Evolutionary conservation across 805 yeast genomes (phyloP), one percentile per base, ranked within the genome.

Genomic region (Grigorovia yakushimaensis): DNA sequence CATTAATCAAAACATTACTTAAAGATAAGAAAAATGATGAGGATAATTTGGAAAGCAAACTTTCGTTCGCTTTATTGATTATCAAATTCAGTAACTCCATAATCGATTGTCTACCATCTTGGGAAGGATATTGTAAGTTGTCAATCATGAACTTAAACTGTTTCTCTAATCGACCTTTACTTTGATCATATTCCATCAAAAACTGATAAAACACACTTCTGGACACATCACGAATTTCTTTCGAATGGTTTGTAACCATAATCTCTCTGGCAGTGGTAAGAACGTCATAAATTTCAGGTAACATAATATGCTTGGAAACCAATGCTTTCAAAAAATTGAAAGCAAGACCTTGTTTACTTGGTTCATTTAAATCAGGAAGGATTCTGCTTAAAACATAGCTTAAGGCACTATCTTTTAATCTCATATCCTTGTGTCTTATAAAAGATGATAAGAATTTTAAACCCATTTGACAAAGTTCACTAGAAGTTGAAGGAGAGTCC

Each of bases 121-220:
- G 84, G 3, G 95, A 81, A 4, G 94, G 89, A 61, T 93, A 93
- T 21, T 80, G 74, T 52, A 93, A 69, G 62, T 93, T 93, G 47
- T 78, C 78, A 8, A 89, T 84, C 64, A 93, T 71, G 60, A 83
- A 81, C 52, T 82, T 79, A 66, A 91, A 82, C 53, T 87, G 94
- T 55, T 82, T 85, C 52, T 85, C 93, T 43, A 93, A 63, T 53
- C 87, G 77, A 4, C 91, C 88, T 56, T 81, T 75, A 30, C 98
- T 88, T 68, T 91, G 97, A 56, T 95, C 98, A 59, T 86, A 93
- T 56, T 88, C 96, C 84, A 88, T 84, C 59, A 93, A 67, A 56
- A 93, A 93, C 56, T 82, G 88, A 62, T 79, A 84, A 61, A 80
- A 93, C 1, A 84, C 79, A 53, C 86, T 77, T 65, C 98, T 76